phyloP scores from a whole-genome alignment of 768 basidiomycete genomes.

The Calvatia gigantea region DNA sequence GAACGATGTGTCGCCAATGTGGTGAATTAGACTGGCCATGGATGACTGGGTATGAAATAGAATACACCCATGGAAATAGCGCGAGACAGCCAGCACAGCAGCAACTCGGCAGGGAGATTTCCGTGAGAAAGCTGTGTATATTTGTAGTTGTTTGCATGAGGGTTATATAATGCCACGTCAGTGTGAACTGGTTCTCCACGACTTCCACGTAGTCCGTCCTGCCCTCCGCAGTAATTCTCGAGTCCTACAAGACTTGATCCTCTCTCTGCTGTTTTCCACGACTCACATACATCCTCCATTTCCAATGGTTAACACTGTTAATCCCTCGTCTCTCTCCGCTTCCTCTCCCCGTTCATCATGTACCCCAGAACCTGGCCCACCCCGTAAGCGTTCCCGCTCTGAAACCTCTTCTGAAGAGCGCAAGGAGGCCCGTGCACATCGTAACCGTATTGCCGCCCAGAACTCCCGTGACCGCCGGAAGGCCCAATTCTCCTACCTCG shows the following conservation, averaged over 20 bases:
- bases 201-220: slow-evolving; percentile 35
- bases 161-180: slow-evolving; percentile 23
- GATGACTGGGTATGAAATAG: background rate
- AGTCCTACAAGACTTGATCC: slow-evolving; percentile 8
- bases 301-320: slow-evolving; percentile 17
- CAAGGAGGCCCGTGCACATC: slow-evolving; percentile 84
- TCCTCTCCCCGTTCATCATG: slow-evolving; percentile 21
- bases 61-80: background rate
- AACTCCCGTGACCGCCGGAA: slow-evolving; percentile 90
- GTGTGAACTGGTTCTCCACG: slow-evolving; percentile 19
- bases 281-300: slow-evolving; percentile 8
- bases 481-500: slow-evolving; percentile 70
- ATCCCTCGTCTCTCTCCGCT: slow-evolving; percentile 31
- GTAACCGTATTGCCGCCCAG: slow-evolving; percentile 92
- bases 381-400: slow-evolving; percentile 74
- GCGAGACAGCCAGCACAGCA: background rate
- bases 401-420: slow-evolving; percentile 68
- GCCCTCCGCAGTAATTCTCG: slow-evolving; percentile 30
- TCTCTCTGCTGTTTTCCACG: slow-evolving; percentile 9
- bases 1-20: too few relatives aligned
- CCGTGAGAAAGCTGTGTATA: background rate
- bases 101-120: background rate
- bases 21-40: too few relatives aligned
- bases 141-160: background rate
- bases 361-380: slow-evolving; percentile 31